These are phyloP conservation scores for Bromus sterilis DNA, from an alignment of 176 grass and related monocot species.

Conservation along the genomic window DNA sequence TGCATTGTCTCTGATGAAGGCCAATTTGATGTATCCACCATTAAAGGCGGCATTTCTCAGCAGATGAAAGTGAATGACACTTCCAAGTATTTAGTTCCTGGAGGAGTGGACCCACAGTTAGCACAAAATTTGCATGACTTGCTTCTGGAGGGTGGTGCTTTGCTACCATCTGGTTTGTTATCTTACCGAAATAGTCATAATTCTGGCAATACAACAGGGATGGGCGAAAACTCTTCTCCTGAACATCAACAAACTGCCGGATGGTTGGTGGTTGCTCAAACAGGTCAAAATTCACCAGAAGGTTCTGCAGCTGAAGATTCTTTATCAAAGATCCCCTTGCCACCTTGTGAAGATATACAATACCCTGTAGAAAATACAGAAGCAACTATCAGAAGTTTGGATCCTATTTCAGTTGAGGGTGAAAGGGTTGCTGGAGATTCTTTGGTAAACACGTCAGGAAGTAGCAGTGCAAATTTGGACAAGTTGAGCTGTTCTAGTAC, in stretches of 20 bases:
- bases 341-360: slow-evolving; percentile 30
- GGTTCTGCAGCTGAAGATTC: slow-evolving; percentile 17
- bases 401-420: slow-evolving; percentile 29
- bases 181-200: slow-evolving; percentile 36
- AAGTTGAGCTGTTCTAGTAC: slow-evolving; percentile 33
- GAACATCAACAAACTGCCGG: slow-evolving; percentile 16
- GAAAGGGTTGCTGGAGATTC: slow-evolving; percentile 30
- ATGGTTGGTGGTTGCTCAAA: slow-evolving; percentile 29
- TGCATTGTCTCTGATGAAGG: background rate
- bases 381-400: slow-evolving; percentile 27
- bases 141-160: slow-evolving; percentile 60
- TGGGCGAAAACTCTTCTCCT: background rate
- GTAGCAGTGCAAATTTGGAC: slow-evolving; percentile 33
- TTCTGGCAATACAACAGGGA: slow-evolving; percentile 7
- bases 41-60: slow-evolving; percentile 20
- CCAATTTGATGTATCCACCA: background rate
- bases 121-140: slow-evolving; percentile 66
- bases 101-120: slow-evolving; percentile 41
- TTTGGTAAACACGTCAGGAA: slow-evolving; percentile 16
- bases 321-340: slow-evolving; percentile 2
- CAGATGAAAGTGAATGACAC: slow-evolving; percentile 51
- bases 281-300: slow-evolving; percentile 11
- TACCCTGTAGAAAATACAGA: slow-evolving; percentile 22
- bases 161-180: slow-evolving; percentile 46
- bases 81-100: slow-evolving; percentile 57